Evolutionary conservation across 495 filamentous ascomycete species (phyloP).

Genomic region (Hypoxylon fragiforme): DNA sequence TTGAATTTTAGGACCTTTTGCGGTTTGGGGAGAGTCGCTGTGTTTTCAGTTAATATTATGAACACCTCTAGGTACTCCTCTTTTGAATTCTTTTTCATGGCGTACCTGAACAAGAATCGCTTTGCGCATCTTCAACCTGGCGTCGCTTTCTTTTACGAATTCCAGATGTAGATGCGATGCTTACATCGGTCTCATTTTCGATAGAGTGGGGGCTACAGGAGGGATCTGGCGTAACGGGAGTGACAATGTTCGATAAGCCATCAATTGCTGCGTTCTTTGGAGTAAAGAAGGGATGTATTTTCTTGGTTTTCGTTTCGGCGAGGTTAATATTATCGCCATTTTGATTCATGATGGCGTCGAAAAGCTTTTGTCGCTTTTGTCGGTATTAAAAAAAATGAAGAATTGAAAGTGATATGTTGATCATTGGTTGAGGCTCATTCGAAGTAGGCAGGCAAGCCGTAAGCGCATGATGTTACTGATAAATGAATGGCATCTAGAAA

Average conservation of each 20-base stretch:
- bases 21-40: conserved; percentile 35
- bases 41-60: background rate
- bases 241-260: conserved; percentile 3
- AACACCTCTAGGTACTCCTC: background rate
- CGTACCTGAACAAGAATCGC: conserved; percentile 6
- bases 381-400: too few relatives aligned
- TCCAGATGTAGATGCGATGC: background rate
- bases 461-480: too few relatives aligned
- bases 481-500: too few relatives aligned
- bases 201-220: conserved; percentile 25
- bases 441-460: too few relatives aligned
- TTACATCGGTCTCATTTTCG: conserved; percentile 10
- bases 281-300: conserved; percentile 49
- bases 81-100: background rate
- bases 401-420: too few relatives aligned
- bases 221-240: conserved; percentile 28
- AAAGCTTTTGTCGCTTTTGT: too few relatives aligned
- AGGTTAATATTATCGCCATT: conserved; percentile 1
- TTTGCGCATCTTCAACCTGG: conserved; percentile 5
- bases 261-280: conserved; percentile 20
- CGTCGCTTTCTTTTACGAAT: conserved; percentile 31
- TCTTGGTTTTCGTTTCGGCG: conserved; percentile 27
- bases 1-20: conserved; percentile 54
- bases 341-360: conserved; percentile 20
- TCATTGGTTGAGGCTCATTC: too few relatives aligned